Evolutionary conservation across 1,284 basidiomycete species (phyloP).

Genomic region (Ceratobasidium sp.): DNA sequence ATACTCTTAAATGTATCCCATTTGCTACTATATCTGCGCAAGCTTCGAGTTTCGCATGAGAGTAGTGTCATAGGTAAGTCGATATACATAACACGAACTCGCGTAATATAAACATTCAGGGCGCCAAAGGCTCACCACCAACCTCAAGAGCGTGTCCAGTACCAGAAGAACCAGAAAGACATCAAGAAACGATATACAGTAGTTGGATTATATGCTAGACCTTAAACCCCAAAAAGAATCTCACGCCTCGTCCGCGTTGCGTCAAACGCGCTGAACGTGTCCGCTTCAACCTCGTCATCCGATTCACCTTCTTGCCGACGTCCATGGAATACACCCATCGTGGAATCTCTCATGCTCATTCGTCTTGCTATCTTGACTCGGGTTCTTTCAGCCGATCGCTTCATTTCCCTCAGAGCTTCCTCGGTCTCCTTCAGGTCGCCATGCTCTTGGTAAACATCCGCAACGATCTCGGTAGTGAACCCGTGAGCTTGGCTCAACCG

Average conservation of each 20-base stretch:
- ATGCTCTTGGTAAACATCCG: conserved; percentile 31
- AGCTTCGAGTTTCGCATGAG: not conserved
- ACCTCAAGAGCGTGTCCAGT: not conserved
- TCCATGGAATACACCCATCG: not conserved
- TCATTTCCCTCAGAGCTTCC: conserved; percentile 28
- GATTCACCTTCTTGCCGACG: not conserved
- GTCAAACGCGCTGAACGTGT: conserved; percentile 5
- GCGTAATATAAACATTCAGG: not conserved
- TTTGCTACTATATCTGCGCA: not conserved
- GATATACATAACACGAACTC: not conserved
- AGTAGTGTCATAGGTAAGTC: not conserved
- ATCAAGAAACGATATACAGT: not conserved
- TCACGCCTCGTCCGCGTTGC: not conserved
- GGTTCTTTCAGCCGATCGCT: conserved; percentile 1
- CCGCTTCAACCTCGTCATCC: not conserved
- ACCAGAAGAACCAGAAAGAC: too few relatives aligned
- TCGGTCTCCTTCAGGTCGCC: conserved; percentile 36
- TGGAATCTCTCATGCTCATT: conserved; percentile 3
- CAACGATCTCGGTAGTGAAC: conserved; percentile 30
- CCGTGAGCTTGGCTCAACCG: conserved; percentile 23
- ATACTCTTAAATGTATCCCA: not conserved
- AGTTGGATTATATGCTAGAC: not conserved
- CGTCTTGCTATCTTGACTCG: not conserved
- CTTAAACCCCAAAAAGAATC: conserved; percentile 19
- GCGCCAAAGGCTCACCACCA: not conserved